Evolutionary conservation across 2,329 filamentous ascomycete species (phyloP).

Genomic region (Diaporthe humulicola): DNA sequence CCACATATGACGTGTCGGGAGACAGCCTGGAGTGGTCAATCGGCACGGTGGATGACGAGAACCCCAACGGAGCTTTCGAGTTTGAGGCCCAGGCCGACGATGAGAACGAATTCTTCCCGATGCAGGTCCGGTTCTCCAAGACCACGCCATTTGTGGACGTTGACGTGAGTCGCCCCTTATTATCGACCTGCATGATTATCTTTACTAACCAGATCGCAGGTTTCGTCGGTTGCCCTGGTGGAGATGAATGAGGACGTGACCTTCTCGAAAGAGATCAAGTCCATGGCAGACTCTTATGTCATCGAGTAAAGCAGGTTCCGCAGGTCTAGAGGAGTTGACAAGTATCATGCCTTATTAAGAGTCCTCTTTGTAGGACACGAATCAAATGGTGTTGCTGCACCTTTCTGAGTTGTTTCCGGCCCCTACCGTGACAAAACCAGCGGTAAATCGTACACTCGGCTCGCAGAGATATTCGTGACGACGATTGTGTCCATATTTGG

Average conservation of each 20-base stretch:
- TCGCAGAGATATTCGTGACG: not conserved
- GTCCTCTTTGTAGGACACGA: conserved; percentile 17
- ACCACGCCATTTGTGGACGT: conserved; percentile 89
- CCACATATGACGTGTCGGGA: conserved; percentile 92
- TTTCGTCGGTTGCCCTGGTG: conserved; percentile 76
- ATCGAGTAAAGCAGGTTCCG: conserved; percentile 71
- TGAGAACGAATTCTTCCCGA: conserved; percentile 98
- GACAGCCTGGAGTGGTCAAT: conserved; percentile 96
- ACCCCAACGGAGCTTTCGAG: conserved; percentile 89
- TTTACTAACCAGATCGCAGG: conserved; percentile 53
- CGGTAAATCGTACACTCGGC: not conserved
- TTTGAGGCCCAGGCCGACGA: conserved; percentile 91
- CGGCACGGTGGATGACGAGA: conserved; percentile 85
- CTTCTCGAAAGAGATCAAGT: conserved; percentile 87
- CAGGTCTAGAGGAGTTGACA: conserved; percentile 34
- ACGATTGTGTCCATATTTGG: not conserved
- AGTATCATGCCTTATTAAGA: conserved; percentile 34
- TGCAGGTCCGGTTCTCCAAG: conserved; percentile 92
- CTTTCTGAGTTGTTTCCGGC: not conserved
- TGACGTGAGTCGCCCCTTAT: conserved; percentile 75
- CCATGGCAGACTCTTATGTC: conserved; percentile 79
- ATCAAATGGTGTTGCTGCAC: conserved; percentile 17
- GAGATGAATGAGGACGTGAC: conserved; percentile 84
- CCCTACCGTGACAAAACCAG: not conserved
- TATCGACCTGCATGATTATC: not conserved